A percentile compares a stretch with the other conserved stretches of the same genome.
Conservation (phyloP, 768 basidiomycete species). For the Tylopilus subfusipes region DNA sequence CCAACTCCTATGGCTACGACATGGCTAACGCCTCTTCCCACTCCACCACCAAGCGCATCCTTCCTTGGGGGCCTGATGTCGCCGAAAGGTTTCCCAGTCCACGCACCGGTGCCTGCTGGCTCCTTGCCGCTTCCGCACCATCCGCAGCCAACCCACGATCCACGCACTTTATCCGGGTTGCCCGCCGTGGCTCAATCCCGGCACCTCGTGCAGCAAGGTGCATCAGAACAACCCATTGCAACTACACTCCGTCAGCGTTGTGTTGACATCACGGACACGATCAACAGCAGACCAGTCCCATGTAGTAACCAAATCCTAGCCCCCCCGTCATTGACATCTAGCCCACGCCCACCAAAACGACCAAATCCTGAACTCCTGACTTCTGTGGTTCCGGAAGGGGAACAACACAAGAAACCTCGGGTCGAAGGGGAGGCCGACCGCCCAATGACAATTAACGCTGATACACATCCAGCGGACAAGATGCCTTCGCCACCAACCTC, state of each 20-base stretch:
- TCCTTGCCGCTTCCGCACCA: conserved; percentile 8
- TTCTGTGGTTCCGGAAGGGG: conserved; percentile 6
- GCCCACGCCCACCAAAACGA: conserved; percentile 16
- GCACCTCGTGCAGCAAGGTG: neutral
- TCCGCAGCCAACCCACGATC: neutral
- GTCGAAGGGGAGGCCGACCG: conserved; percentile 4
- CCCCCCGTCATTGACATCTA: neutral
- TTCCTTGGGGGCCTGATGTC: conserved; percentile 4
- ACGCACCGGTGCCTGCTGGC: conserved; percentile 5
- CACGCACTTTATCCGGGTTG: conserved; percentile 3
- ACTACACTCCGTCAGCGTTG: neutral
- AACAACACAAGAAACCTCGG: conserved; percentile 20
- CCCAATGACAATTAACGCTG: neutral
- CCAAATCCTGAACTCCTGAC: conserved; percentile 10
- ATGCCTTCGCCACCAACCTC: neutral
- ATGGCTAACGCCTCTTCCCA: conserved; percentile 18
- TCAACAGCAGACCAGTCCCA: neutral
- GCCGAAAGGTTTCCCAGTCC: conserved; percentile 9
- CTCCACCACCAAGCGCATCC: conserved; percentile 18
- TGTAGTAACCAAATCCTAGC: neutral
- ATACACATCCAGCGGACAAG: neutral
- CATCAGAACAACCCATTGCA: conserved; percentile 1
- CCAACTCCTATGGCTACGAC: conserved; percentile 12
- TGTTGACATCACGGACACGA: neutral
- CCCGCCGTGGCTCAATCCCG: conserved; percentile 1